Base-by-base conservation (phyloP, 2,329 filamentous ascomycete species). In the Lasiodiplodia citricola region DNA sequence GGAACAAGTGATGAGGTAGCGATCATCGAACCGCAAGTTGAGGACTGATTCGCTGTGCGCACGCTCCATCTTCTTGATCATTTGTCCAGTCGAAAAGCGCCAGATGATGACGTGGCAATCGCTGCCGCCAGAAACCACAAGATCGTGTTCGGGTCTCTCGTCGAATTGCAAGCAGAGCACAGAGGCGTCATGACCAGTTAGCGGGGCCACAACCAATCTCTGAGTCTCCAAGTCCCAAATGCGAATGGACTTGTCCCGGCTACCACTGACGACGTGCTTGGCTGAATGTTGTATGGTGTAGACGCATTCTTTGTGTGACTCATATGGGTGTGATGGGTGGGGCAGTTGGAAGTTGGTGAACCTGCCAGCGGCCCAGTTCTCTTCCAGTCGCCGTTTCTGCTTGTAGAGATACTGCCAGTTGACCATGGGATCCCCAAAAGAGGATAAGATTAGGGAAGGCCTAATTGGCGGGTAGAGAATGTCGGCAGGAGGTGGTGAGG, bases 91-190 rank as follows among this genome's bases (percentile, higher is more conserved):
- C 0, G 94, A 97, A 76, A 98, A 98, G 62, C 86, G 89, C 96
- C 95, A 98, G 16, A 98, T 83, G 68, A 97, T 95, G 66, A 99
- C 90, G 71, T 91, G 91, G 57, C 91, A 92, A 79, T 99, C 96
- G 74, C 94, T 97, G 75, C 95, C 97, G 47, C 95, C 96, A 8
- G 94, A 97, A 11, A 97, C 91, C n/a, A 99, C 91, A 50, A 99
- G 83, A 75, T 98, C 95, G 76, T 98, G 92, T 16, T 92, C 88
- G 0, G 93, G 91, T 64, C 91, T 89, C 3, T 94, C 91, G 76
- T 99, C 96, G 76, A 98, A 99, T 75, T 99, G 96, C 35, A 99
- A 85, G 76, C 96, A 99, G 13, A 99, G 82, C 0, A 99, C 96
- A 0, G 95, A 98, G 16, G 93, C 94, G 13, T 80, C 82, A 77